phyloP scores from a whole-genome alignment of 1,139 yeast species.

The Blastobotrys petasosporus region DNA sequence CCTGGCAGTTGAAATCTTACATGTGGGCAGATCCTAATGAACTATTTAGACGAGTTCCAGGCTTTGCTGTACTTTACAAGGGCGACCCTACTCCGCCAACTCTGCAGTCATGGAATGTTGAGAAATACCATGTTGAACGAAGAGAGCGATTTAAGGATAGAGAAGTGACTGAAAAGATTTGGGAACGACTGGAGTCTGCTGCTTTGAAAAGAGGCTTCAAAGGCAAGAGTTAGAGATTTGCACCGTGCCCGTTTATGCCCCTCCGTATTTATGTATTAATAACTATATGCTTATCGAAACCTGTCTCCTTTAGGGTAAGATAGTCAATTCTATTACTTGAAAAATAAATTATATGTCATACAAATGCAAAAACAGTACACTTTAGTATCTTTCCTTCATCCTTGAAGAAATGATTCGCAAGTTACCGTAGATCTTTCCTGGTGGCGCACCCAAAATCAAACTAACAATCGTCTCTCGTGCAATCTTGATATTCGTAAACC shows the following conservation, averaged over 20 bases:
- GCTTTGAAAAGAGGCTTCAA: constrained; percentile 10
- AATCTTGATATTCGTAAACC: constrained; percentile 93
- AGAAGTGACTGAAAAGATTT: constrained; percentile 75
- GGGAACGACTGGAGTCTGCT: constrained; percentile 49
- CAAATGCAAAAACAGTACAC: constrained; percentile 1
- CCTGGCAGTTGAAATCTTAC: constrained; percentile 92
- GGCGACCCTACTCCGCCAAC: constrained; percentile 77
- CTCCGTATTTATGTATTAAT: background rate
- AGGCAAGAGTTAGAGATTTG: too few species aligned
- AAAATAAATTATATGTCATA: background rate
- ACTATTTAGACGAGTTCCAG: constrained; percentile 77
- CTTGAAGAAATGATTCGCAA: constrained; percentile 94
- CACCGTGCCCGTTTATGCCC: too few species aligned
- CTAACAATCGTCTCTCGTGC: constrained; percentile 96
- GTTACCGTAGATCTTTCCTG: constrained; percentile 96
- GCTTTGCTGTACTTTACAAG: constrained; percentile 68
- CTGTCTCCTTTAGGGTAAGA: constrained; percentile 8
- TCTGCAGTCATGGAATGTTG: constrained; percentile 83
- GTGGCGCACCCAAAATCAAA: constrained; percentile 94
- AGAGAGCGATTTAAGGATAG: constrained; percentile 82
- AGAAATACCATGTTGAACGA: constrained; percentile 69
- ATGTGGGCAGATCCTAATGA: constrained; percentile 75
- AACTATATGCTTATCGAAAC: constrained; percentile 12
- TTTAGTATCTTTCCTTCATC: constrained; percentile 87
- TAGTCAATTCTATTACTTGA: background rate